Evolutionary conservation across 2,329 filamentous ascomycete species (phyloP).

Genomic region (Arachnomyces sp.): DNA sequence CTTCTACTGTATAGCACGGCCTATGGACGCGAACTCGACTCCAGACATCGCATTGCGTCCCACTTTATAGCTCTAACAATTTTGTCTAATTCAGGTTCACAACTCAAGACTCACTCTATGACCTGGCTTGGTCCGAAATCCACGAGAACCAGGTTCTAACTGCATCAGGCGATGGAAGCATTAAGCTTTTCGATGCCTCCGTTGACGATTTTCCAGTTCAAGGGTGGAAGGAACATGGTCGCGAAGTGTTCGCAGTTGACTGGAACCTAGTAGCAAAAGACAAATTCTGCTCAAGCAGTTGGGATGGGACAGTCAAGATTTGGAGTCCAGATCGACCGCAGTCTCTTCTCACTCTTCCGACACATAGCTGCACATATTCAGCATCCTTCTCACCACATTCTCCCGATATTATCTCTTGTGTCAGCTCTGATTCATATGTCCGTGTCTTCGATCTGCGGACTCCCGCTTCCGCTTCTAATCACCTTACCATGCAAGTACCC

Average conservation of each 20-base stretch:
- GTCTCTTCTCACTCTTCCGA: conserved; percentile 77
- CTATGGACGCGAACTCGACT: conserved; percentile 1
- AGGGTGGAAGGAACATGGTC: conserved; percentile 86
- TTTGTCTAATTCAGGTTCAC: conserved; percentile 59
- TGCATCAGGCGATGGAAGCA: conserved; percentile 83
- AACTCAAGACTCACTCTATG: conserved; percentile 94
- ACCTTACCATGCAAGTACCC: conserved; percentile 73
- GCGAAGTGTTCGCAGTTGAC: conserved; percentile 84
- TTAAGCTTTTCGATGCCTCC: conserved; percentile 86
- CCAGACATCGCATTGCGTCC: neutral
- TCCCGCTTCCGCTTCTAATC: conserved; percentile 77
- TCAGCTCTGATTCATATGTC: conserved; percentile 80
- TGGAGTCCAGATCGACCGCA: conserved; percentile 75
- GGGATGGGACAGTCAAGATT: conserved; percentile 94
- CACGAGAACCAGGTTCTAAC: conserved; percentile 91
- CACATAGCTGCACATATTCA: conserved; percentile 90
- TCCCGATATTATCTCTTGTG: conserved; percentile 75
- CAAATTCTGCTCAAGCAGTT: conserved; percentile 82
- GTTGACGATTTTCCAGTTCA: conserved; percentile 79
- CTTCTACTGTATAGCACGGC: no score
- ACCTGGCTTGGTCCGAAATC: conserved; percentile 88
- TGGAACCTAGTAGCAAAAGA: conserved; percentile 92
- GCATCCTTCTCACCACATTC: conserved; percentile 85
- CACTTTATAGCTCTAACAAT: neutral
- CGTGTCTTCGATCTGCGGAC: conserved; percentile 88